A percentile compares a stretch with the other conserved stretches of the same genome.
Conservation (phyloP, 176 grass and related monocot species). For the Triticum turgidum region DNA sequence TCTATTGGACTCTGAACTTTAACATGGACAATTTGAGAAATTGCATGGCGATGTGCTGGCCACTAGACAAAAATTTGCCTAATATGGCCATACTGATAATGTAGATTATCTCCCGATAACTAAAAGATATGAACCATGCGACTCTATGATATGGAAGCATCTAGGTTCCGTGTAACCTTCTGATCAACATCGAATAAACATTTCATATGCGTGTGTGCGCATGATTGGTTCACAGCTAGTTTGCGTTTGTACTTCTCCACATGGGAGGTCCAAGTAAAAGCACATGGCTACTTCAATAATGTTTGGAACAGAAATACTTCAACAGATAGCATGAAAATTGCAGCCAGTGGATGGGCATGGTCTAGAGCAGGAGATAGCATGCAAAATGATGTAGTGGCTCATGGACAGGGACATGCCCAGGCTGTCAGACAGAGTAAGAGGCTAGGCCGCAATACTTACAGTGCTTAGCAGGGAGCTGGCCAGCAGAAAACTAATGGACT, state of each 20-base stretch:
- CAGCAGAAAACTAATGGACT: background rate
- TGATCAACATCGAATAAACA: background rate
- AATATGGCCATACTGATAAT: background rate
- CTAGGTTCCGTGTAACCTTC: background rate
- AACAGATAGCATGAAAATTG: background rate
- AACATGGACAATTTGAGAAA: constrained; percentile 17
- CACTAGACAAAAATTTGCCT: constrained; percentile 21
- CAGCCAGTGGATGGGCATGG: background rate
- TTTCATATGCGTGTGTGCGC: background rate
- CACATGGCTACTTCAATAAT: constrained; percentile 14
- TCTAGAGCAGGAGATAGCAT: background rate
- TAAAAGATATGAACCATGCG: constrained; percentile 1
- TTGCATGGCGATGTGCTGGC: constrained; percentile 4
- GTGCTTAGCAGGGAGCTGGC: background rate
- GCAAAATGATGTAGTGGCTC: background rate
- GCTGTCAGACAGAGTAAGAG: background rate
- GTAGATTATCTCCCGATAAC: background rate
- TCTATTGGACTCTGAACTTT: background rate
- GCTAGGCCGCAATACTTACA: background rate
- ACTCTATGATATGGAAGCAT: constrained; percentile 17
- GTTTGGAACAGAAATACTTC: background rate
- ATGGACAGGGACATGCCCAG: background rate
- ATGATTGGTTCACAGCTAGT: constrained; percentile 24
- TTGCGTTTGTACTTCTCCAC: constrained; percentile 2
- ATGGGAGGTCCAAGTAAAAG: constrained; percentile 23